Conservation (phyloP, 129 eudicot genomes). For the Helianthus tuberosus region DNA sequence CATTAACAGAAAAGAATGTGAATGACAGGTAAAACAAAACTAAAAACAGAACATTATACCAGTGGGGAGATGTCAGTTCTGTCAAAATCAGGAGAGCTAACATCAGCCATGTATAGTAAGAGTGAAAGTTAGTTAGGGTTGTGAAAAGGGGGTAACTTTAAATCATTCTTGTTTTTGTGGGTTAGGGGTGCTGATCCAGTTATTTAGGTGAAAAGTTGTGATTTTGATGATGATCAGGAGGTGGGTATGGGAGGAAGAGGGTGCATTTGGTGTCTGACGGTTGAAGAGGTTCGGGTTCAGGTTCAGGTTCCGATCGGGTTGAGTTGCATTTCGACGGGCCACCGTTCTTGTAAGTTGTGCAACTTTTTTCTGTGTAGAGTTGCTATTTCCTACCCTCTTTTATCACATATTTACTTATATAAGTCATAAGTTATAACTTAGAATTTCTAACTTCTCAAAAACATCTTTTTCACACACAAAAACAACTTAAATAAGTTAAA, state of each 20-base stretch:
- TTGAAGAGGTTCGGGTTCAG: not conserved
- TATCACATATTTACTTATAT: not conserved
- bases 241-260: not conserved
- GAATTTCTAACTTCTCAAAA: too few species aligned
- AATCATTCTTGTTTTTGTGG: constrained; percentile 21
- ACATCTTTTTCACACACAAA: too few species aligned
- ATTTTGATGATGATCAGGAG: constrained; percentile 18
- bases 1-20: constrained; percentile 11
- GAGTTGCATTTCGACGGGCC: not conserved
- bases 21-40: not conserved
- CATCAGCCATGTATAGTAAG: constrained; percentile 26
- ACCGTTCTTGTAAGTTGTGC: constrained; percentile 14
- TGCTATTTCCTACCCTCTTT: not conserved
- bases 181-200: constrained; percentile 24
- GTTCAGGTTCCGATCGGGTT: constrained; percentile 11
- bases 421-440: too few species aligned
- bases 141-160: constrained; percentile 32
- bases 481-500: too few species aligned
- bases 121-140: constrained; percentile 29
- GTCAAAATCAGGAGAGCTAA: constrained; percentile 45
- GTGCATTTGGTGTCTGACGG: constrained; percentile 4
- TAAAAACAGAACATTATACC: constrained; percentile 4
- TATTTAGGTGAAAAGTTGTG: constrained; percentile 4
- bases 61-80: constrained; percentile 41
- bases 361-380: not conserved